A percentile compares a stretch with the other conserved stretches of the same genome.
Evolutionary conservation across 2,329 filamentous ascomycete species (phyloP).

Genomic region (Arthrobotrys sphaeroides): DNA sequence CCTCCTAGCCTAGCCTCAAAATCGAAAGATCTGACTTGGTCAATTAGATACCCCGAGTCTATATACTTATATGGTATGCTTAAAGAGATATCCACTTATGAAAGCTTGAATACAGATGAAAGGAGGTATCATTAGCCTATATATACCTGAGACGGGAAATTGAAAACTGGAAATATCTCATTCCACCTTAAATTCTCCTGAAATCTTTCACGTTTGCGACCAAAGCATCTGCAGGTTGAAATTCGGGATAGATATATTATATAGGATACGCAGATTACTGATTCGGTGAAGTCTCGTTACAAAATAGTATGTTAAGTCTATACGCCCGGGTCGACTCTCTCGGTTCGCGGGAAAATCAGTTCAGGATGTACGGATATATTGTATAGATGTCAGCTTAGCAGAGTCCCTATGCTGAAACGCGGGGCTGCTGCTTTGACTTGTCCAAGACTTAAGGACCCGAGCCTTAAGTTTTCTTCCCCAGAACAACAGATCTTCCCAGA

Average conservation of each 20-base stretch:
- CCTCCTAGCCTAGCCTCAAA: no score
- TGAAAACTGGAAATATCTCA: background rate
- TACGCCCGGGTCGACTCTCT: background rate
- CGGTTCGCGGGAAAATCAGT: background rate
- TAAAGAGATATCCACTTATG: background rate
- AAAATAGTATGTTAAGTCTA: no score
- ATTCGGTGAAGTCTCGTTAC: no score
- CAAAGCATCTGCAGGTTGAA: background rate
- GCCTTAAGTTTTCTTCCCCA: background rate
- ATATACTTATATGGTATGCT: background rate
- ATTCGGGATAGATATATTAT: no score
- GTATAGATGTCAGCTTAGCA: background rate
- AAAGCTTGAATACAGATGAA: slow-evolving; percentile 1
- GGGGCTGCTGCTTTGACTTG: slow-evolving; percentile 35
- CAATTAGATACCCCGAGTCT: background rate
- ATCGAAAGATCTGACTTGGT: no score
- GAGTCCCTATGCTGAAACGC: slow-evolving; percentile 17
- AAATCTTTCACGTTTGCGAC: background rate
- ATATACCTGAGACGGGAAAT: background rate
- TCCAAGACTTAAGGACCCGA: background rate
- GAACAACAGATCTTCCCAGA: background rate
- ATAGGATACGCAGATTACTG: no score
- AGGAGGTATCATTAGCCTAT: background rate
- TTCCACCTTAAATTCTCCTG: background rate
- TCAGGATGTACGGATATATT: background rate